These are phyloP conservation scores for Nemania sp. DNA, from an alignment of 2,329 filamentous ascomycete species.

Conservation along the genomic window DNA sequence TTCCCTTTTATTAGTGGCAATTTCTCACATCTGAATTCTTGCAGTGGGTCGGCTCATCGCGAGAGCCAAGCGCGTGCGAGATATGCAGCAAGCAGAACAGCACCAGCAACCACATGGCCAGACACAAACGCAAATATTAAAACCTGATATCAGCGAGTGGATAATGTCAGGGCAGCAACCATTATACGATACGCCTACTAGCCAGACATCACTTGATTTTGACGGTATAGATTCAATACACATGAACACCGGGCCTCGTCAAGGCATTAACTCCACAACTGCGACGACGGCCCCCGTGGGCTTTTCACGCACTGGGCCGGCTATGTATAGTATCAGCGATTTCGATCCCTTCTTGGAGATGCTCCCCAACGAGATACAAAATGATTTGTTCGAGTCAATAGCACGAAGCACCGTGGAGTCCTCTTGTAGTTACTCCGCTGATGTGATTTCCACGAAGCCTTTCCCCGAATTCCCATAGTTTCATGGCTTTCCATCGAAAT, in stretches of 20 bases:
- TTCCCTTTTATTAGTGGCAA: neutral
- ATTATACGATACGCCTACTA: constrained; percentile 9
- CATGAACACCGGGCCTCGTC: constrained; percentile 2
- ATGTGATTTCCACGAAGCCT: neutral
- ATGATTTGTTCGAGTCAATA: constrained; percentile 31
- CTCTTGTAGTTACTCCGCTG: neutral
- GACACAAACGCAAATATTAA: constrained; percentile 5
- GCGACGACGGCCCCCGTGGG: neutral
- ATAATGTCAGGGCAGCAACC: constrained; percentile 17
- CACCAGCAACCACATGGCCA: constrained; percentile 15
- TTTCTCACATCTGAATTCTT: neutral
- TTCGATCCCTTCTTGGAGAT: constrained; percentile 35
- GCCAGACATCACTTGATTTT: neutral
- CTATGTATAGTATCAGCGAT: constrained; percentile 16
- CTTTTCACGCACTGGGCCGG: constrained; percentile 3
- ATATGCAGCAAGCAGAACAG: constrained; percentile 24
- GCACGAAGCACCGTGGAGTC: neutral
- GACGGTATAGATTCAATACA: constrained; percentile 3
- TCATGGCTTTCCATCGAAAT: neutral
- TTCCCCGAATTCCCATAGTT: constrained; percentile 24
- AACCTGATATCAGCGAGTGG: neutral
- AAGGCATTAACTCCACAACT: neutral
- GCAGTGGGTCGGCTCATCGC: constrained; percentile 34
- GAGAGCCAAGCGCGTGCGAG: constrained; percentile 33
- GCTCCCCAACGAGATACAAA: constrained; percentile 30